Evolutionary conservation across 2,329 filamentous ascomycete genomes (phyloP).

Genomic region (Xylaria sp.): DNA sequence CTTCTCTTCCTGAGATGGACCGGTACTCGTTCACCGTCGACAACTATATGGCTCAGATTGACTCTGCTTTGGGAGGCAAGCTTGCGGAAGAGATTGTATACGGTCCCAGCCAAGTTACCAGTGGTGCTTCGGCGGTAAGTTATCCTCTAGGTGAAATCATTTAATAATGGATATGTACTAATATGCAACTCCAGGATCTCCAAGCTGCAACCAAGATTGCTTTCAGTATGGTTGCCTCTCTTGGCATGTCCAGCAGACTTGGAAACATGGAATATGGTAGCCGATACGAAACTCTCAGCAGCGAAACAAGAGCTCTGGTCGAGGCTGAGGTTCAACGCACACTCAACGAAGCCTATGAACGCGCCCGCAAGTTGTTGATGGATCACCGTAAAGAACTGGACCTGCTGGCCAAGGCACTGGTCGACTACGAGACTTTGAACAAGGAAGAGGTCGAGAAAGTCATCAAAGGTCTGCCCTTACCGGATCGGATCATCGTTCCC

Average conservation of each 20-base stretch:
- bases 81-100: slow-evolving; percentile 89
- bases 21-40: slow-evolving; percentile 83
- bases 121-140: slow-evolving; percentile 73
- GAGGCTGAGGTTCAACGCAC: slow-evolving; percentile 83
- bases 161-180: slow-evolving; percentile 26
- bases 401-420: slow-evolving; percentile 76
- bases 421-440: slow-evolving; percentile 90
- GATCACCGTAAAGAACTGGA: slow-evolving; percentile 81
- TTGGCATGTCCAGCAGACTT: slow-evolving; percentile 82
- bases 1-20: slow-evolving; percentile 84
- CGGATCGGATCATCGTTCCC: slow-evolving; percentile 58
- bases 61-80: slow-evolving; percentile 78
- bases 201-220: slow-evolving; percentile 74
- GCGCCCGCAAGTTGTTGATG: slow-evolving; percentile 65
- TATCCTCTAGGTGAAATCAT: background rate
- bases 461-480: slow-evolving; percentile 76
- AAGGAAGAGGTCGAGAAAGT: slow-evolving; percentile 88
- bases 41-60: slow-evolving; percentile 75
- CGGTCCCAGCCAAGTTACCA: slow-evolving; percentile 85
- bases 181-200: slow-evolving; percentile 59
- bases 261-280: slow-evolving; percentile 85
- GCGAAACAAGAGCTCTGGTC: slow-evolving; percentile 79
- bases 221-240: slow-evolving; percentile 80
- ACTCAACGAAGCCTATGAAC: slow-evolving; percentile 73
- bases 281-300: slow-evolving; percentile 76